phyloP scores from a whole-genome alignment of 805 yeast genomes.

The Cyberlindnera saturnus region DNA sequence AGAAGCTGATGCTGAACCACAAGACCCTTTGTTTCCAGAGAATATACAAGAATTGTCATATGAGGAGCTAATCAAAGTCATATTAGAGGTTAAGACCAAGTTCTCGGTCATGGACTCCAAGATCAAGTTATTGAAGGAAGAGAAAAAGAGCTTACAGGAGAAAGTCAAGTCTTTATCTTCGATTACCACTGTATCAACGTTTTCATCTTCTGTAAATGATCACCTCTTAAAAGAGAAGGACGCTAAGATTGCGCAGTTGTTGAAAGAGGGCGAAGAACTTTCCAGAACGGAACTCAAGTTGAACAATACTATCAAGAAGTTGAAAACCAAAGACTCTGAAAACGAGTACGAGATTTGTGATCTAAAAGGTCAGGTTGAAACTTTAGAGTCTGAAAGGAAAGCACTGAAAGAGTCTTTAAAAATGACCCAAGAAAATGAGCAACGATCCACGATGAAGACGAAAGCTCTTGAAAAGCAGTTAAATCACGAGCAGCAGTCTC shows the following conservation, averaged over 20 bases:
- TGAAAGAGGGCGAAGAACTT: constrained; percentile 71
- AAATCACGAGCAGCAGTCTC: constrained; percentile 15
- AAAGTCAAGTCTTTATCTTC: constrained; percentile 12
- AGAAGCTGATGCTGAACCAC: background rate
- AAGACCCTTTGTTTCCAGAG: constrained; percentile 5
- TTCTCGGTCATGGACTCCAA: constrained; percentile 11
- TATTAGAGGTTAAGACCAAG: constrained; percentile 12
- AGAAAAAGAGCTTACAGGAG: constrained; percentile 19
- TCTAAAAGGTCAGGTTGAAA: constrained; percentile 7
- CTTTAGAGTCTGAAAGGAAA: constrained; percentile 21
- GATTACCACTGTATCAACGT: background rate
- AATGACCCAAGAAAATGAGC: constrained; percentile 21
- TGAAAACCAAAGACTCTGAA: constrained; percentile 42
- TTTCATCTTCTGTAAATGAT: constrained; percentile 13
- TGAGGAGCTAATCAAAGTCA: constrained; percentile 13
- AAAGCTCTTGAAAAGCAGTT: constrained; percentile 18
- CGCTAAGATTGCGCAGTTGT: constrained; percentile 53
- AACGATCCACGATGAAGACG: constrained; percentile 18
- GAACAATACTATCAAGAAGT: constrained; percentile 57
- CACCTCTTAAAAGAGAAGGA: constrained; percentile 39
- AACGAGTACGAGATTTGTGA: constrained; percentile 29
- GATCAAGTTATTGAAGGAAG: constrained; percentile 13
- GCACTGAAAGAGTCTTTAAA: constrained; percentile 22
- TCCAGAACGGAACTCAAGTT: constrained; percentile 66
- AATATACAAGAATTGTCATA: constrained; percentile 8